A percentile compares a stretch with the other conserved stretches of the same genome.
Conservation (phyloP, 805 yeast genomes). For the Saccharomycopsis amapae region DNA sequence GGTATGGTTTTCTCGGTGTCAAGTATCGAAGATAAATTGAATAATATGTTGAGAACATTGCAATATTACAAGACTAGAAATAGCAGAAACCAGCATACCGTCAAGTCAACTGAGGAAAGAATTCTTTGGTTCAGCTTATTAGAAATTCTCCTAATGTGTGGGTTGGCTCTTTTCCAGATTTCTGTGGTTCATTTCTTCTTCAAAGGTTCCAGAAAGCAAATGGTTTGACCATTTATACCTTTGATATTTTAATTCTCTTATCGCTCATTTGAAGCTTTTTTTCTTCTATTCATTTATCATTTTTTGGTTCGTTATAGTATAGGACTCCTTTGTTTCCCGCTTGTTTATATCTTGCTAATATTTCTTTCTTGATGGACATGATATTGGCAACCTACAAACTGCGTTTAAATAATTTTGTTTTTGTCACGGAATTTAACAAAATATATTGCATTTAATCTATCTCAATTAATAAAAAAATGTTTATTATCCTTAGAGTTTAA, state of each 20-base stretch:
- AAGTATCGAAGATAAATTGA: constrained; percentile 53
- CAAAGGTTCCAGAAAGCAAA: constrained; percentile 23
- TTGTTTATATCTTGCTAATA: no score
- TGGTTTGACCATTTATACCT: constrained; percentile 11
- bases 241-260: not conserved
- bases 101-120: constrained; percentile 55
- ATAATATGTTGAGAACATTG: constrained; percentile 48
- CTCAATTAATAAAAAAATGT: no score
- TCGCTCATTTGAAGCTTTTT: not conserved
- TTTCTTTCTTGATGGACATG: no score
- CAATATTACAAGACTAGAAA: constrained; percentile 87
- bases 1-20: constrained; percentile 37
- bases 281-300: not conserved
- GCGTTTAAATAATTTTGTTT: no score
- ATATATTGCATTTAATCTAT: no score
- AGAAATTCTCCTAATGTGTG: constrained; percentile 56
- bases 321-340: no score
- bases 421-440: not conserved
- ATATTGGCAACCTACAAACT: no score
- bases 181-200: constrained; percentile 63
- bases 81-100: constrained; percentile 78
- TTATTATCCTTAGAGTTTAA: no score
- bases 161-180: constrained; percentile 66
- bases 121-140: constrained; percentile 59
- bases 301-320: no score